Evolutionary conservation across 2,329 filamentous ascomycete species (phyloP).

Genomic region (Penicillium capsulatum): DNA sequence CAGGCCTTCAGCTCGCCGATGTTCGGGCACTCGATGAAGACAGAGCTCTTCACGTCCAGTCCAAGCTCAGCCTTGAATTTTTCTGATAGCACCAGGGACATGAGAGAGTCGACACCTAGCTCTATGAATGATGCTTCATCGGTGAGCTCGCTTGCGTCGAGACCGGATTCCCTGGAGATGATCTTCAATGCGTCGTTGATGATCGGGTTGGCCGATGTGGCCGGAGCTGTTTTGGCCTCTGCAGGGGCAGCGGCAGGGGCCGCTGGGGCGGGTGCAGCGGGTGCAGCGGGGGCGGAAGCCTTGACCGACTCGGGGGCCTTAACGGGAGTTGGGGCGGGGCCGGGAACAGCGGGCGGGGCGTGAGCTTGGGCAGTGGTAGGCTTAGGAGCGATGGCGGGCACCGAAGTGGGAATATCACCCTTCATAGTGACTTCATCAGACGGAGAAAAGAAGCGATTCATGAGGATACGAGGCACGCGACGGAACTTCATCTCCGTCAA

Average conservation of each 20-base stretch:
- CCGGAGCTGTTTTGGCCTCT: background rate
- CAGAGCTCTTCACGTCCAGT: constrained; percentile 25
- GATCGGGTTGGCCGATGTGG: constrained; percentile 2
- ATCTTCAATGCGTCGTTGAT: constrained; percentile 8
- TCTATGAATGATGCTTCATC: constrained; percentile 24
- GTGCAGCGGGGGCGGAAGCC: no score
- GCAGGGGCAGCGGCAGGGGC: background rate
- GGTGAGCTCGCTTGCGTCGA: constrained; percentile 21
- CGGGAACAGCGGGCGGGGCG: no score
- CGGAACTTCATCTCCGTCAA: constrained; percentile 36
- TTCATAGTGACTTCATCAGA: background rate
- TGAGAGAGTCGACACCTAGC: constrained; percentile 36
- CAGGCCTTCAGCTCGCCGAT: constrained; percentile 18
- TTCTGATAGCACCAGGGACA: constrained; percentile 34
- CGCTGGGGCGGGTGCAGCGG: background rate
- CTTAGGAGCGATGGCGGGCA: background rate
- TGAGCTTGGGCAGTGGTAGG: no score
- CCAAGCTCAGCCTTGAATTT: constrained; percentile 32
- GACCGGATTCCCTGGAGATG: constrained; percentile 26
- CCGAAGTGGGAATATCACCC: background rate
- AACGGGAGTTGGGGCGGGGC: no score
- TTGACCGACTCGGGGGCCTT: no score
- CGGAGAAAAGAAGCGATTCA: constrained; percentile 19
- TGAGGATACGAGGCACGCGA: constrained; percentile 19
- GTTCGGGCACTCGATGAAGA: constrained; percentile 25